Evolutionary conservation across 371 early-diverging fungal genomes (phyloP), one percentile per base, ranked within the genome.

Genomic region (Zopfochytrium polystomum): DNA sequence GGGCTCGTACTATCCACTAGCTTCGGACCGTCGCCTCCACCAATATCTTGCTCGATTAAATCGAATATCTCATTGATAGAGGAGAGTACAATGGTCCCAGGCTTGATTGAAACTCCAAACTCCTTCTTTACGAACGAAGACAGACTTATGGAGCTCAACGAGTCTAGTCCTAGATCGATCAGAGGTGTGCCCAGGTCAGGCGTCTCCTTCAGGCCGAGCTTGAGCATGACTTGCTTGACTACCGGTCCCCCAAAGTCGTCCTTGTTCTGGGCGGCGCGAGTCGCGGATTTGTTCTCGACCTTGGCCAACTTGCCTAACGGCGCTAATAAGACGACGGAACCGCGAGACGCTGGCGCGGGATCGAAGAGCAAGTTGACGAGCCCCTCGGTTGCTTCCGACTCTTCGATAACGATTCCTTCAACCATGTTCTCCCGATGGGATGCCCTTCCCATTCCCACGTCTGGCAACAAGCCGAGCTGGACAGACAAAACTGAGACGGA

Each of bases 191-290:
- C n/a, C n/a, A n/a, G n/a, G n/a, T n/a, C n/a, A n/a, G n/a, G n/a
- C n/a, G n/a, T n/a, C n/a, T n/a, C n/a, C n/a, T n/a, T n/a, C n/a
- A n/a, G n/a, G n/a, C n/a, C n/a, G n/a, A n/a, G n/a, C n/a, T n/a
- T n/a, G n/a, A n/a, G n/a, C n/a, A n/a, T n/a, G n/a, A n/a, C n/a
- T n/a, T n/a, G n/a, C n/a, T n/a, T n/a, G n/a, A n/a, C n/a, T n/a
- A n/a, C n/a, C n/a, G n/a, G n/a, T n/a, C n/a, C n/a, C n/a, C 52
- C 52, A 52, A 23, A 15, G n/a, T 52, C 52, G 18, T 52, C 29
- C 25, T 30, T 30, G 1, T 26, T 30, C 1, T n/a, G 7, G 2
- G 25, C 31, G 11, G 11, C 52, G 26, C 7, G 20, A 11, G 32
- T 27, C 1, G 18, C 31, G 18, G 52, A 15, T 23, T 52, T 52